These are phyloP conservation scores for Sanghuangporus weigelae DNA, from an alignment of 1,284 basidiomycete species.

Conservation along the genomic window DNA sequence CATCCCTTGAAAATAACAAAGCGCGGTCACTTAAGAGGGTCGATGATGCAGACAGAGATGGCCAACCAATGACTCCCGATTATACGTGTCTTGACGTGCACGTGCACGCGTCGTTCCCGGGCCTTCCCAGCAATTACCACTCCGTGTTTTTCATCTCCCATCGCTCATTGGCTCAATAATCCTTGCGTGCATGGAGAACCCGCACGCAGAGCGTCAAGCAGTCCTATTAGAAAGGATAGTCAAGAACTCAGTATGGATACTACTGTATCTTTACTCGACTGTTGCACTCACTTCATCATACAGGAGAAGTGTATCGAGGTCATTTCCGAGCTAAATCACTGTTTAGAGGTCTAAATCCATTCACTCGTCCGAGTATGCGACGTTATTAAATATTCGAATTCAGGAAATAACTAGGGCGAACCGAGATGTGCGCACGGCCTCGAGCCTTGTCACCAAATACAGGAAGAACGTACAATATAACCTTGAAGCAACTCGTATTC, in stretches of 20 bases:
- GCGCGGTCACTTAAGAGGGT: too few relatives aligned
- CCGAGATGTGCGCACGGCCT: constrained; percentile 65
- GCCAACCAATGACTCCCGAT: too few relatives aligned
- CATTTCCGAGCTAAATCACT: constrained; percentile 76
- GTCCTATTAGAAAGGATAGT: constrained; percentile 85
- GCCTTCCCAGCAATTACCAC: background rate
- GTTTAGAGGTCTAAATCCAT: constrained; percentile 52
- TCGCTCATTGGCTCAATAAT: background rate
- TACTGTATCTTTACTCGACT: background rate
- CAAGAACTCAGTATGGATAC: constrained; percentile 77
- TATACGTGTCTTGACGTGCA: background rate
- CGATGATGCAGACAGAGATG: background rate
- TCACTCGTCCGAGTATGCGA: background rate
- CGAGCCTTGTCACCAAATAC: constrained; percentile 77
- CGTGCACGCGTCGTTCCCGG: constrained; percentile 1
- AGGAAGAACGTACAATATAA: constrained; percentile 85
- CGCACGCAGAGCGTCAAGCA: constrained; percentile 76
- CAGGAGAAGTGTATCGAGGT: constrained; percentile 79
- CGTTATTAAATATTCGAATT: constrained; percentile 1
- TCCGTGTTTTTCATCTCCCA: background rate
- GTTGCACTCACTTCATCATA: background rate
- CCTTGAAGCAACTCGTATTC: constrained; percentile 53
- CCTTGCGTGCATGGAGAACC: constrained; percentile 16
- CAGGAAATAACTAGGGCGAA: constrained; percentile 73
- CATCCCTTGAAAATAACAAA: background rate